Percentiles rank a stretch among this genome's conserved stretches.
Conservation (phyloP, 2,329 filamentous ascomycete genomes). For the Nemania sp. region DNA sequence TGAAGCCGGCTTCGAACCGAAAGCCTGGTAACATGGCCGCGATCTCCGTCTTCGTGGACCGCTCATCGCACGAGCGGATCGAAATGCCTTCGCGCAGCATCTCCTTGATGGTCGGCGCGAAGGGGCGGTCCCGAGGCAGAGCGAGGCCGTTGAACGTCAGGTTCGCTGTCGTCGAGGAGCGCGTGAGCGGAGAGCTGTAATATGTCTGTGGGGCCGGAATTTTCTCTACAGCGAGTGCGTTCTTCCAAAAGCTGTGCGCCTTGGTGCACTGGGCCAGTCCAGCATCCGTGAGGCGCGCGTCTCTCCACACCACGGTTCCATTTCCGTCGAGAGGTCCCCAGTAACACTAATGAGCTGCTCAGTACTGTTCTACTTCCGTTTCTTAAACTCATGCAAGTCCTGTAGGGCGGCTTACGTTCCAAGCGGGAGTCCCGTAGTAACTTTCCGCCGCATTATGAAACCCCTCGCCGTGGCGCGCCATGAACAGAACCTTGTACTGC, state of each 20-base stretch:
- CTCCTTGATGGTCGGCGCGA: slow-evolving; percentile 65
- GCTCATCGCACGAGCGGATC: slow-evolving; percentile 69
- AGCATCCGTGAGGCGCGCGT: slow-evolving; percentile 61
- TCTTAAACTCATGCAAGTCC: no score
- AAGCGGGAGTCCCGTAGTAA: slow-evolving; percentile 68
- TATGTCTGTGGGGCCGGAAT: slow-evolving; percentile 66
- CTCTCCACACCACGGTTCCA: slow-evolving; percentile 63
- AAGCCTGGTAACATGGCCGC: slow-evolving; percentile 54
- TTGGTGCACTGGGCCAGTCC: slow-evolving; percentile 61
- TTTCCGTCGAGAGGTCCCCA: slow-evolving; percentile 69
- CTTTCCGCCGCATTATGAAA: slow-evolving; percentile 65
- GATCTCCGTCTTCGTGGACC: slow-evolving; percentile 59
- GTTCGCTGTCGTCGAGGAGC: slow-evolving; percentile 65
- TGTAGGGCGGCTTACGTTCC: slow-evolving; percentile 57
- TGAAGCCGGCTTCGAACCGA: slow-evolving; percentile 63
- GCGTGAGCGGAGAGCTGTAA: slow-evolving; percentile 65
- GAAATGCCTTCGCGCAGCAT: slow-evolving; percentile 66
- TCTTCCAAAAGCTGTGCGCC: slow-evolving; percentile 62
- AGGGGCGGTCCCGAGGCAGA: slow-evolving; percentile 54
- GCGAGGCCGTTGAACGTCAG: slow-evolving; percentile 60
- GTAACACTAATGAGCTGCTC: slow-evolving; percentile 54
- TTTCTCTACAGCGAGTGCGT: slow-evolving; percentile 53
- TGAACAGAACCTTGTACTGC: slow-evolving; percentile 67
- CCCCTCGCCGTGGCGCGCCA: slow-evolving; percentile 72
- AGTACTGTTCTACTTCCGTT: background rate